Conservation (phyloP, 192 early-diverging fungal species). For the Coemansia sp. region DNA sequence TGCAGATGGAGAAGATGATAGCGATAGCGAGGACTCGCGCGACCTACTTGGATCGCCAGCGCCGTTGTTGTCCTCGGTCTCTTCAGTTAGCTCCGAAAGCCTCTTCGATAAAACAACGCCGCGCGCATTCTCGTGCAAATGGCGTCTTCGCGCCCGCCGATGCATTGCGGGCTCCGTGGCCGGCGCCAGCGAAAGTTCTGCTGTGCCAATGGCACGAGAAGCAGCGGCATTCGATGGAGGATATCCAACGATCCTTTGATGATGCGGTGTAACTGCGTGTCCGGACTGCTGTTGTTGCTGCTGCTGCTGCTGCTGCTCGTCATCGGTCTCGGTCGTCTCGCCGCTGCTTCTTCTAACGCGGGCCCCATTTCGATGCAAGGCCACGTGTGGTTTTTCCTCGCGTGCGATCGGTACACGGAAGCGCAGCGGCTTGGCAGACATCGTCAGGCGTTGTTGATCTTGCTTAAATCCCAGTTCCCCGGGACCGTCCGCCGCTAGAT, state of each 20-base stretch:
- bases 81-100: conserved; percentile 38
- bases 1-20: conserved; percentile 18
- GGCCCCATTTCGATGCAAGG: background rate
- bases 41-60: background rate
- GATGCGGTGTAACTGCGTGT: background rate
- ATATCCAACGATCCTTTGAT: background rate
- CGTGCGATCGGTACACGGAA: background rate
- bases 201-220: background rate
- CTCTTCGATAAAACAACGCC: conserved; percentile 37
- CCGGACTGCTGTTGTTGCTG: background rate
- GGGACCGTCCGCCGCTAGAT: background rate
- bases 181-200: conserved; percentile 5
- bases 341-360: conserved; percentile 17
- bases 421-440: conserved; percentile 6
- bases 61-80: conserved; percentile 24
- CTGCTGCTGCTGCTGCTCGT: conserved; percentile 17
- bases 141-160: conserved; percentile 21
- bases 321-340: conserved; percentile 37
- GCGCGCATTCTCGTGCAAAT: conserved; percentile 3
- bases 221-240: background rate
- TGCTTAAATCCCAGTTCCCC: background rate
- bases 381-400: background rate
- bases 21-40: conserved; percentile 20
- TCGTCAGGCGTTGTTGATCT: background rate
- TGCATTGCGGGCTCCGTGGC: conserved; percentile 40